Base-by-base conservation (phyloP, 1,284 basidiomycete genomes). In the Cryptococcus sp. region DNA sequence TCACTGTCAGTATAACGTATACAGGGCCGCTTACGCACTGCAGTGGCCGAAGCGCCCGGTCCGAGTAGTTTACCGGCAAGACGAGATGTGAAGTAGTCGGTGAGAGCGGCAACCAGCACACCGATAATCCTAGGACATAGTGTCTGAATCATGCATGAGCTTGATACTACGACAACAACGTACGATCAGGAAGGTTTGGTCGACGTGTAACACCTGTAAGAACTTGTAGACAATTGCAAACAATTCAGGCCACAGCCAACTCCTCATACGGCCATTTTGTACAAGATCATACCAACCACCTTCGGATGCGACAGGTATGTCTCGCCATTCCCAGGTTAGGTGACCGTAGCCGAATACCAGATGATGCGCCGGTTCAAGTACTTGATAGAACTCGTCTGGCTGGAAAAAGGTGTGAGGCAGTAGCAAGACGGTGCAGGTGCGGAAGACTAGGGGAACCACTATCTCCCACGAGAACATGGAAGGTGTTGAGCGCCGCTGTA, bases 321-420 rank as follows among this genome's bases (percentile, higher is more conserved):
- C 81, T 22, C 84, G 79, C 96, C 96, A 99, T 80, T 99, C 96
- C 96, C 96, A 99, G 26, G 93, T 97, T 40, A 91, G 81, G 69
- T 88, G 85, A 1, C 93, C 96, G 76, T 91, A 93, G 34, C 93
- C 93, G 75, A 92, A 99, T 54, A 95, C 91, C 46, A 88, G 77
- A 52, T 82, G 82, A 74, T 98, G 90, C 0, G 96, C 96, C 29
- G 93, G 89, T 74, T 99, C 96, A 44, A 96, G 83, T 10, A 93
- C 86, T 74, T 99, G 96, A 70, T 89, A 98, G 78, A 91, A 96
- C 79, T 99, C 96, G 78, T 99, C 96, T 1, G 96, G 95, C 75
- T 98, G 94, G 75, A 99, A 99, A 80, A 89, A 91, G 0, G 93
- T 93, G 50, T 84, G 83, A 0, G 91, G 93, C 23, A 81, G 78